These are phyloP conservation scores for Globisporangium barbulae DNA, from an alignment of 352 stramenopile species.

Conservation along the genomic window DNA sequence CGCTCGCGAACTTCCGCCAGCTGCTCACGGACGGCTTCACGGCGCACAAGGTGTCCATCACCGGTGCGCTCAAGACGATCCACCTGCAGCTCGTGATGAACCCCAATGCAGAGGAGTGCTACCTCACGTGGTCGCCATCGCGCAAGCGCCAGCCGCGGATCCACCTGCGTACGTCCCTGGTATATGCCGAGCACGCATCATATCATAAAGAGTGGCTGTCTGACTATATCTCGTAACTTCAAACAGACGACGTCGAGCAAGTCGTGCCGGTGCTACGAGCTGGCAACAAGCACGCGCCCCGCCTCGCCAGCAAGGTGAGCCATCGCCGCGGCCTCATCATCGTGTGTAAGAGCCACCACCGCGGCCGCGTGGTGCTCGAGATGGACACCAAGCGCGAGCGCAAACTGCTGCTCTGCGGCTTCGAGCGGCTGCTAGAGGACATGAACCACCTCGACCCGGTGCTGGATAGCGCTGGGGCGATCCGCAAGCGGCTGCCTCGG, in stretches of 20 bases:
- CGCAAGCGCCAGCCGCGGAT: constrained; percentile 63
- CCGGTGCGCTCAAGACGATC: constrained; percentile 59
- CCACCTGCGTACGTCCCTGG: constrained; percentile 41
- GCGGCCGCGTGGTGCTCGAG: constrained; percentile 59
- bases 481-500: constrained; percentile 45
- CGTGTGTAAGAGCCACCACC: constrained; percentile 61
- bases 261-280: constrained; percentile 51
- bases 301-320: constrained; percentile 63
- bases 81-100: constrained; percentile 52
- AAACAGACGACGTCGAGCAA: constrained; percentile 55
- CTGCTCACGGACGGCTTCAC: constrained; percentile 53
- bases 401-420: constrained; percentile 57
- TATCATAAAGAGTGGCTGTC: background rate
- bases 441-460: constrained; percentile 36
- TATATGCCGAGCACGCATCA: background rate
- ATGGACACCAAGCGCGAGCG: constrained; percentile 53
- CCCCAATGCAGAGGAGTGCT: constrained; percentile 42
- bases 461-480: constrained; percentile 38
- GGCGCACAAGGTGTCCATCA: constrained; percentile 71
- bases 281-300: constrained; percentile 42
- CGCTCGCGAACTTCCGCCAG: constrained; percentile 46
- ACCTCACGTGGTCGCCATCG: constrained; percentile 72
- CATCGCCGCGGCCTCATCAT: constrained; percentile 60
- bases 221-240: constrained; percentile 10
- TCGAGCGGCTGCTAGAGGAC: constrained; percentile 48